Percentiles rank a stretch among this genome's conserved stretches.
phyloP scores from a whole-genome alignment of 768 basidiomycete genomes.

The Collybiopsis confluens region DNA sequence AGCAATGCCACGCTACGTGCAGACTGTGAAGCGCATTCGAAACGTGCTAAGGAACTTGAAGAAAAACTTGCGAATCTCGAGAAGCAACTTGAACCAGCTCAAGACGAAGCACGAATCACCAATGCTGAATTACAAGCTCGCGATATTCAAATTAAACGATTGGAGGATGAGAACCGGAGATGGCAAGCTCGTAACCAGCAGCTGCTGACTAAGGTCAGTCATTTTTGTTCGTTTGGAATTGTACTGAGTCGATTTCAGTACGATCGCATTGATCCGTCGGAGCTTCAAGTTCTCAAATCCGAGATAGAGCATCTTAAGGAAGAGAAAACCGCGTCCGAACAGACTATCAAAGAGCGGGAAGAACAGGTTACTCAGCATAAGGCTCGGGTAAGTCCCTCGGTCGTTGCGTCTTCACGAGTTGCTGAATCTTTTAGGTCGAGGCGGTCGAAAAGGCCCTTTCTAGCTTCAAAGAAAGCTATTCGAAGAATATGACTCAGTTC shows the following conservation, averaged over 20 bases:
- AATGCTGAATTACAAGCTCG: slow-evolving; percentile 75
- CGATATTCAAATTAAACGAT: slow-evolving; percentile 57
- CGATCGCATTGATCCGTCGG: slow-evolving; percentile 84
- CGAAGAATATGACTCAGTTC: slow-evolving; percentile 20
- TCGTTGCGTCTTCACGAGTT: slow-evolving; percentile 9
- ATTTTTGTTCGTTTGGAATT: background rate
- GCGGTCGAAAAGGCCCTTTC: slow-evolving; percentile 40
- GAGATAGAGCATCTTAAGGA: slow-evolving; percentile 55
- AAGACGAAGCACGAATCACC: slow-evolving; percentile 61
- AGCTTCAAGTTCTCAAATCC: slow-evolving; percentile 74
- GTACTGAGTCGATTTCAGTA: slow-evolving; percentile 41
- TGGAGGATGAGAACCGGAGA: slow-evolving; percentile 72
- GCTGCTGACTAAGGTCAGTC: slow-evolving; percentile 70
- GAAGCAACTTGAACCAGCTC: slow-evolving; percentile 67
- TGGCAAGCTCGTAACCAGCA: slow-evolving; percentile 87
- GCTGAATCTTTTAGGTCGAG: slow-evolving; percentile 28
- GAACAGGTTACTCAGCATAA: slow-evolving; percentile 22
- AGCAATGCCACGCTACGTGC: slow-evolving; percentile 83
- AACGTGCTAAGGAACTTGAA: slow-evolving; percentile 66
- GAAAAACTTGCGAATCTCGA: slow-evolving; percentile 52
- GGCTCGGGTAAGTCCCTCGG: slow-evolving; percentile 25
- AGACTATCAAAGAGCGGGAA: slow-evolving; percentile 24
- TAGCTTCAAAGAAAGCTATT: slow-evolving; percentile 22
- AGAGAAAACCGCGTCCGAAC: slow-evolving; percentile 23
- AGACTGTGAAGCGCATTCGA: slow-evolving; percentile 68